Evolutionary conservation across 805 yeast genomes (phyloP).

Genomic region (Ogataea siamensis): DNA sequence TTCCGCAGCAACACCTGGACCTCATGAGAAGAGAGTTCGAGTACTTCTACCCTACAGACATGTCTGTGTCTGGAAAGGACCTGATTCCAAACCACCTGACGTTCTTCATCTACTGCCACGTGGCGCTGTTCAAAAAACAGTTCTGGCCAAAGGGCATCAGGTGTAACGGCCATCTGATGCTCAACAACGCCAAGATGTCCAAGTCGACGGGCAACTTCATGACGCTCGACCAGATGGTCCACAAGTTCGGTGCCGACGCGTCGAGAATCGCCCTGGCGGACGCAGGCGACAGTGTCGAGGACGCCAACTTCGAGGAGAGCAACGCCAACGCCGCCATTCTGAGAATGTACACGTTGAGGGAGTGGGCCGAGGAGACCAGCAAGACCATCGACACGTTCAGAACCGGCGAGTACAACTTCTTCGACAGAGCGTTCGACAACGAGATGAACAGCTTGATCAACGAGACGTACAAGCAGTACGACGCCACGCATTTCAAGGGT

Average conservation of each 20-base stretch:
- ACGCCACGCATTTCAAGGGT: conserved; percentile 73
- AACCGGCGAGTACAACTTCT: conserved; percentile 61
- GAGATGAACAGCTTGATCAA: conserved; percentile 85
- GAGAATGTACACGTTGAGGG: conserved; percentile 87
- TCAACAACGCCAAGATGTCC: conserved; percentile 97
- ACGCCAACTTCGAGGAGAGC: conserved; percentile 95
- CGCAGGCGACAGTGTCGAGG: conserved; percentile 97
- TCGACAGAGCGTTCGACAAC: conserved; percentile 87
- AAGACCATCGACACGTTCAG: conserved; percentile 52
- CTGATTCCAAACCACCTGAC: conserved; percentile 96
- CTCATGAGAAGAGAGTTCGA: conserved; percentile 90
- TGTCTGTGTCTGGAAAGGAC: conserved; percentile 92
- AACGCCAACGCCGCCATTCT: conserved; percentile 97
- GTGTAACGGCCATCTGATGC: conserved; percentile 90
- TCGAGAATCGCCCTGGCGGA: conserved; percentile 96
- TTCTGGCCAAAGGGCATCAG: conserved; percentile 95
- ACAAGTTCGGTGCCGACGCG: conserved; percentile 96
- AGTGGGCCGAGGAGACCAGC: conserved; percentile 86
- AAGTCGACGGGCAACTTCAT: conserved; percentile 96
- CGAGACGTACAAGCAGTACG: conserved; percentile 69
- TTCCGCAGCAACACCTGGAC: conserved; percentile 65
- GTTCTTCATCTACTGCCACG: conserved; percentile 89
- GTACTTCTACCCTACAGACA: conserved; percentile 93
- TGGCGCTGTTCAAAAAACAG: conserved; percentile 85
- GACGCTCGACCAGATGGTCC: conserved; percentile 80